Evolutionary conservation across 495 filamentous ascomycete genomes (phyloP).

Genomic region (Neurospora sp.): DNA sequence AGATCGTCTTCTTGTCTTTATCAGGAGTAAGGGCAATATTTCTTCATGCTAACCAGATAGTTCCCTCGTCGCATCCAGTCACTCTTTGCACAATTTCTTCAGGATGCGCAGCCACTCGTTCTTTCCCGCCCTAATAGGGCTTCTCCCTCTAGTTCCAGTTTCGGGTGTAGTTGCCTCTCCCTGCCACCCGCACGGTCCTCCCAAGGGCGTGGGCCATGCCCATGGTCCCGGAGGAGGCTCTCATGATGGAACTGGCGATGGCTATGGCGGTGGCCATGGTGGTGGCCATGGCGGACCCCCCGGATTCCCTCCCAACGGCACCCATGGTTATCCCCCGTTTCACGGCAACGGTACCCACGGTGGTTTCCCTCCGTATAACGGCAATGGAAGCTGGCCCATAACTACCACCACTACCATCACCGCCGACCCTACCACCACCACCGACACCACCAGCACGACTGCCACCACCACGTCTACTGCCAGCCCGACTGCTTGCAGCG

Average conservation of each 20-base stretch:
- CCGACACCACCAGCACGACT: conserved; percentile 2
- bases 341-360: background rate
- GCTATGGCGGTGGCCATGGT: background rate
- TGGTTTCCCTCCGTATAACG: background rate
- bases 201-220: background rate
- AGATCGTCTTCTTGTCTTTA: background rate
- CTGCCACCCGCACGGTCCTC: background rate
- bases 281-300: background rate
- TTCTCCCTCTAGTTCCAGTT: background rate
- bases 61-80: background rate
- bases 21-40: background rate
- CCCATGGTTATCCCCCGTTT: background rate
- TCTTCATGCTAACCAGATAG: background rate
- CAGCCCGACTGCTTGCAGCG: conserved; percentile 11
- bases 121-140: conserved; percentile 4
- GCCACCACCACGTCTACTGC: conserved; percentile 3
- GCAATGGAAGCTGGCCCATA: conserved; percentile 1
- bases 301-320: background rate
- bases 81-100: conserved; percentile 1
- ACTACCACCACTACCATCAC: background rate
- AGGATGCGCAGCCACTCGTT: conserved; percentile 8
- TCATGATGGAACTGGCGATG: background rate
- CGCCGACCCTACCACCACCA: background rate
- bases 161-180: conserved; percentile 2
- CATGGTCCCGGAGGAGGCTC: background rate